Evolutionary conservation across 805 yeast genomes (phyloP).

Genomic region (Osmozyma mogii): DNA sequence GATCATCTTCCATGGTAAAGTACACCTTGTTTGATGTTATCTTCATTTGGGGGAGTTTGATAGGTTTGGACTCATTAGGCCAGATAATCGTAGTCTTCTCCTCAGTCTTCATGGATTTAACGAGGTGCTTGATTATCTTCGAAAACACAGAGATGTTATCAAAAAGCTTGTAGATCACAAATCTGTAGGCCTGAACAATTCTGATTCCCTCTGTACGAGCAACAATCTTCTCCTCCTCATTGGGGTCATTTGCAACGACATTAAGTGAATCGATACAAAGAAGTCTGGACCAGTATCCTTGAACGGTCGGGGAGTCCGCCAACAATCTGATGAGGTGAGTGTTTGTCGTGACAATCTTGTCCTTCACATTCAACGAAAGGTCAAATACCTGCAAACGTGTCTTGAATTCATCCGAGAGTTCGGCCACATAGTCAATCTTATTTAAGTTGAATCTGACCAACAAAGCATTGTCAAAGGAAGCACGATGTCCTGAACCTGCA

Average conservation of each 20-base stretch:
- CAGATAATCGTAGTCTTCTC: constrained; percentile 14
- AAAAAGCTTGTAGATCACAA: constrained; percentile 30
- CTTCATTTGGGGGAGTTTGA: constrained; percentile 21
- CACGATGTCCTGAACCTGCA: too few species aligned
- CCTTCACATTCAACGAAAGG: constrained; percentile 1
- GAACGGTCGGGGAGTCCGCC: constrained; percentile 5
- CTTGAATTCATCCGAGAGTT: constrained; percentile 10
- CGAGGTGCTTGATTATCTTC: constrained; percentile 28
- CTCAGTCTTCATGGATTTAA: constrained; percentile 16
- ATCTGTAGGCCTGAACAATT: constrained; percentile 30
- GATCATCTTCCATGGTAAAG: constrained; percentile 37
- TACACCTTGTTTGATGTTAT: constrained; percentile 19
- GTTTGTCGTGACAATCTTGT: not conserved
- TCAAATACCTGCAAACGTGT: constrained; percentile 11
- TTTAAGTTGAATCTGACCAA: constrained; percentile 4
- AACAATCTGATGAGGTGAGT: constrained; percentile 7
- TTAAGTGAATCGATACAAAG: constrained; percentile 8
- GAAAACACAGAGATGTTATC: constrained; percentile 29
- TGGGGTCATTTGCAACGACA: constrained; percentile 4
- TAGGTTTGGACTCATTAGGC: constrained; percentile 24
- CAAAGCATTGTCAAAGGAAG: too few species aligned
- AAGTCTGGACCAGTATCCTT: constrained; percentile 10
- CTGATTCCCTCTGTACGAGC: constrained; percentile 19
- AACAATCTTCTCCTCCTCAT: constrained; percentile 1
- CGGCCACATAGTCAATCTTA: constrained; percentile 7